Base-by-base conservation (phyloP, 2,329 filamentous ascomycete species). In the Cercospora sp. region DNA sequence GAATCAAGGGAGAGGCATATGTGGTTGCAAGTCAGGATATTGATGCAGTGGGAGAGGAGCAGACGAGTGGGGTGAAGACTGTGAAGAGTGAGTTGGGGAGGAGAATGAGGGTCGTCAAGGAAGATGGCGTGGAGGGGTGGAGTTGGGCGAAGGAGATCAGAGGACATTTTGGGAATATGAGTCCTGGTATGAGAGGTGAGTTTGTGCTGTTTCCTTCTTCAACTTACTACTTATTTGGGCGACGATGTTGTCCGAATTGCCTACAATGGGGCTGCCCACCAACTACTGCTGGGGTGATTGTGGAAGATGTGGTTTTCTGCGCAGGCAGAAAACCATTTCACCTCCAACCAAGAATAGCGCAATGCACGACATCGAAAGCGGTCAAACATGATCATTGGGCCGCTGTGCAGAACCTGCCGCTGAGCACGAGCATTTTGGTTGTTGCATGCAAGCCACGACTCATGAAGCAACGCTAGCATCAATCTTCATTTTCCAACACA, bases 81-180 rank as follows among this genome's bases (percentile, higher is more conserved):
- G 86, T 90, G 57, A 88, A 88, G 79, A 85, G 84, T 61, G 84
- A 87, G 73, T 77, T 95, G 20, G 82, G 82, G 63, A 80, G 81
- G 68, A 81, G 89, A 72, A 93, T 94, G 91, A 83, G 89, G 69
- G 78, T 84, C 62, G 81, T 84, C 12, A 78, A 81, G 59, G 79
- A 81, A 68, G 75, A 76, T 1, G 81, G 80, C 12, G 80, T 82
- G 53, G 78, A 77, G 16, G 80, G 83, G 1, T 97, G 93, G 92
- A 90, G 87, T 73, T 97, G 93, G 90, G 82, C 82, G 58, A 90
- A 84, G 70, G 93, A 97, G 80, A 79, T 97, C 42, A 93, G 91
- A 61, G 91, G 88, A 60, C 92, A 95, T 78, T 98, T 97, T 86
- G 94, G 93, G 20, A 97, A 97, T 79, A 81, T 95, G 73, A 90